Evolutionary conservation across 2,329 filamentous ascomycete genomes (phyloP).

Genomic region (Sarocladium brachiariae): DNA sequence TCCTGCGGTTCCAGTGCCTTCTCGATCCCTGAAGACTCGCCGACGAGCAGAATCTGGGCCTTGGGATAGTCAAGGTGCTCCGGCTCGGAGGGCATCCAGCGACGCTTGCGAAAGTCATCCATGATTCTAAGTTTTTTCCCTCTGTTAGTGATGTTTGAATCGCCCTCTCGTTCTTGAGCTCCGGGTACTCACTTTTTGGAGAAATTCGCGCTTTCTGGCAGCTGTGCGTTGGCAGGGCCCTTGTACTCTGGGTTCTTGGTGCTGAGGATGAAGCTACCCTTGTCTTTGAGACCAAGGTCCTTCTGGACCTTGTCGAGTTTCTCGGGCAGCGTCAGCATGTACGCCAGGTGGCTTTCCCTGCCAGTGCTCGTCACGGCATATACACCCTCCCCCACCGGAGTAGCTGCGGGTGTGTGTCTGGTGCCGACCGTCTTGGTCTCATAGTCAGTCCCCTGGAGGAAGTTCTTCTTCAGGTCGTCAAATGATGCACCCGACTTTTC

Average conservation of each 20-base stretch:
- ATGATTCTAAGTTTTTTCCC: constrained; percentile 55
- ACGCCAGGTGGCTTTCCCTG: constrained; percentile 68
- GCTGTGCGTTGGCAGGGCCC: constrained; percentile 54
- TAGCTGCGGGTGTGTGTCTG: constrained; percentile 61
- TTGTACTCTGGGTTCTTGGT: constrained; percentile 71
- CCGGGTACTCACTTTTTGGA: constrained; percentile 52
- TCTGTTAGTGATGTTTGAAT: constrained; percentile 12
- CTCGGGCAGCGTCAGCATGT: constrained; percentile 68
- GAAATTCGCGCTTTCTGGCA: constrained; percentile 62
- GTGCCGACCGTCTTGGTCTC: constrained; percentile 68
- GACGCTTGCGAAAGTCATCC: constrained; percentile 63
- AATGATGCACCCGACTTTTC: constrained; percentile 64
- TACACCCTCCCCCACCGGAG: constrained; percentile 75
- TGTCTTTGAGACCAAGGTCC: constrained; percentile 62
- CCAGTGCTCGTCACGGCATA: constrained; percentile 73
- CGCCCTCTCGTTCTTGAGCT: neutral
- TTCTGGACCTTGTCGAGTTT: constrained; percentile 65
- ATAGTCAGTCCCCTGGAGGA: constrained; percentile 62
- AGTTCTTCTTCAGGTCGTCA: constrained; percentile 63
- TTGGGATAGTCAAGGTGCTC: constrained; percentile 69
- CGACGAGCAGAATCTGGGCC: constrained; percentile 73
- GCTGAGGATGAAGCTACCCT: constrained; percentile 72
- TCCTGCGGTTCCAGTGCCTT: constrained; percentile 51
- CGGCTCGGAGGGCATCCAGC: constrained; percentile 69
- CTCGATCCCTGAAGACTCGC: constrained; percentile 52